Evolutionary conservation across 805 yeast genomes (phyloP).

Genomic region (Trichomonascus vanleenenianus): DNA sequence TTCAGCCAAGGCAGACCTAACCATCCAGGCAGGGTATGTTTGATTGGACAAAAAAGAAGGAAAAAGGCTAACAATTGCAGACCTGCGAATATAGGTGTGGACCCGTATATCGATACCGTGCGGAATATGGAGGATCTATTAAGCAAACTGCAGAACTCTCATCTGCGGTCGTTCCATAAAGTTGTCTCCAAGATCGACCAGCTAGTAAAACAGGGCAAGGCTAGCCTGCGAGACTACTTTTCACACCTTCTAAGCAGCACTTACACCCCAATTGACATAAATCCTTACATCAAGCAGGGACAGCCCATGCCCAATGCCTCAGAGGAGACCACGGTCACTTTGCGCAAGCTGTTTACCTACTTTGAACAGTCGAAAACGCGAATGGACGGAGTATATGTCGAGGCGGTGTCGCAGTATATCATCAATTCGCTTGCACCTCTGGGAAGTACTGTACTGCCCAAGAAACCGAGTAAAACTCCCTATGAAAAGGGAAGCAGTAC

Average conservation of each 20-base stretch:
- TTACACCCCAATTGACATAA: conserved; percentile 40
- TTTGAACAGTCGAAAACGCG: conserved; percentile 30
- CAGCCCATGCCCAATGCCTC: conserved; percentile 28
- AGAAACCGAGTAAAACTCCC: conserved; percentile 29
- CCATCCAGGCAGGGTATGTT: conserved; percentile 16
- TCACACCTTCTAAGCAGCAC: conserved; percentile 35
- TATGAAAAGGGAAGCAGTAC: conserved; percentile 60
- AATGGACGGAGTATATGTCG: conserved; percentile 19
- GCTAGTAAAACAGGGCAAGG: conserved; percentile 50
- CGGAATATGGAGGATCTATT: conserved; percentile 19
- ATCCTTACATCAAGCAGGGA: conserved; percentile 33
- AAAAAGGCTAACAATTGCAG: no score
- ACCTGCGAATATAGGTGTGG: conserved; percentile 20
- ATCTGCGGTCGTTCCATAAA: conserved; percentile 46
- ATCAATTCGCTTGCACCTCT: conserved; percentile 13
- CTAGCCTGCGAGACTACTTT: conserved; percentile 44
- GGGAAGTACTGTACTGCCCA: conserved; percentile 10
- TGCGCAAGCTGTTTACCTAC: conserved; percentile 37
- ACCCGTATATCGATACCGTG: conserved; percentile 20
- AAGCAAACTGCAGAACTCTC: conserved; percentile 19
- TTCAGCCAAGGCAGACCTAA: conserved; percentile 35
- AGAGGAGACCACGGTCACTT: conserved; percentile 25
- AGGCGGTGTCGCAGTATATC: conserved; percentile 15
- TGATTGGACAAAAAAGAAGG: no score
- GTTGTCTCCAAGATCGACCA: conserved; percentile 52